Base-by-base conservation (phyloP, 345 rosid genomes). In the Eucalyptus regnans region DNA sequence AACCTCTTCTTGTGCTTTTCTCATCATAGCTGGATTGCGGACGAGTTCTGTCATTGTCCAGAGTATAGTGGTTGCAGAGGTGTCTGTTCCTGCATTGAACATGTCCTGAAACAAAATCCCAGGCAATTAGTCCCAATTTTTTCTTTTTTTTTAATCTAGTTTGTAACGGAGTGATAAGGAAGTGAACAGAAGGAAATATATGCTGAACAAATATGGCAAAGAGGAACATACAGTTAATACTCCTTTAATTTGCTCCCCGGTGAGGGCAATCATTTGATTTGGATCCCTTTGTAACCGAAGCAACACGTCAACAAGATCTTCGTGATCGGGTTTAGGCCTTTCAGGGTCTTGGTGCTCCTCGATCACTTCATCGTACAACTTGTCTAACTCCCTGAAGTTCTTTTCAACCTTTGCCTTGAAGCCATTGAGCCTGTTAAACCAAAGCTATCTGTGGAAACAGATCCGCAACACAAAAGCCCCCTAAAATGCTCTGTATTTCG, bases 81-180 rank as follows among this genome's bases (percentile, higher is more conserved):
- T 94, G 4, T 92, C 94, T 0, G 92, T 92, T 20, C 94, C 96
- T 7, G 94, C 96, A 12, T 92, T 16, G 90, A 93, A 93, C 76
- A 91, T 89, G 90, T 93, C 94, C 94, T 93, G 86, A 22, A 76
- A 76, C 83, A 76, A 41, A 76, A 76, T 76, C 83, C 83, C 13
- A 76, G 3, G 83, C 46, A 2, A 41, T 76, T 76, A 76, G 83
- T 76, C 48, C 48, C 27, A 76, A 76, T 5, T 44, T 76, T 64
- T n/a, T 12, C n/a, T n/a, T 37, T 37, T 37, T 37, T 37, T 37
- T 37, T 20, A 7, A 76, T 76, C 27, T 76, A 20, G 15, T 76
- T 22, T 37, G 48, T 37, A 76, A 76, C 25, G 20, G 83, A 41
- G 29, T 23, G 83, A 41, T 41, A 41, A 76, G 46, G 9, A 76